Percentiles rank a stretch among this genome's conserved stretches.
phyloP scores from a whole-genome alignment of 176 grass and related monocot species.

The Oryza glaberrima region DNA sequence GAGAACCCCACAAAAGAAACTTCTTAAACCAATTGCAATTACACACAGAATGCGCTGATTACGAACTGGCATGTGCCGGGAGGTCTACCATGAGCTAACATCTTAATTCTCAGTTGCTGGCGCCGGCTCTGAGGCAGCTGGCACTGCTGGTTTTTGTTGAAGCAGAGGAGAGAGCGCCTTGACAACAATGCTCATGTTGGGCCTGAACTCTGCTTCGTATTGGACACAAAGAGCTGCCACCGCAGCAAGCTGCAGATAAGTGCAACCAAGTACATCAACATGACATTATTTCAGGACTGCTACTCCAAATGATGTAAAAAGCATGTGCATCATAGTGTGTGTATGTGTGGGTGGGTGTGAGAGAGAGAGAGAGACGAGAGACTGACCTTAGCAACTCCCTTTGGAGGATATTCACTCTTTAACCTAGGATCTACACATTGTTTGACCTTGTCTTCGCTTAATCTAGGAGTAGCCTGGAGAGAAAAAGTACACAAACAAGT shows the following conservation, averaged over 20 bases:
- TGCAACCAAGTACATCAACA: conserved; percentile 2
- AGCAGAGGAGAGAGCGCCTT: conserved; percentile 88
- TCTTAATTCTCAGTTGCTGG: conserved; percentile 36
- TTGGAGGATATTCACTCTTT: conserved; percentile 63
- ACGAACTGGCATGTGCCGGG: background rate
- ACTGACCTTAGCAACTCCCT: conserved; percentile 56
- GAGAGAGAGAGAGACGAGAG: conserved; percentile 9
- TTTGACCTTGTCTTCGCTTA: conserved; percentile 67
- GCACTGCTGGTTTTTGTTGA: conserved; percentile 48
- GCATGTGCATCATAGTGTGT: background rate
- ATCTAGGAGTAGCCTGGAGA: conserved; percentile 60
- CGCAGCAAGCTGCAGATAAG: conserved; percentile 68
- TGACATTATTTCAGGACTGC: background rate
- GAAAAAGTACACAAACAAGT: conserved; percentile 2
- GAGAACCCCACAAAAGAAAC: conserved; percentile 24
- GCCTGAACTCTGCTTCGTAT: conserved; percentile 91
- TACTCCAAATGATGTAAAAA: background rate
- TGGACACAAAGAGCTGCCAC: conserved; percentile 86
- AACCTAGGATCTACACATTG: conserved; percentile 71
- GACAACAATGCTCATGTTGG: conserved; percentile 90
- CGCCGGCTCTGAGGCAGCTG: conserved; percentile 29
- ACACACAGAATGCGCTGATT: conserved; percentile 32
- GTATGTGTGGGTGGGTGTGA: background rate
- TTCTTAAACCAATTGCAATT: conserved; percentile 11
- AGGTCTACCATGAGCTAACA: background rate